These are phyloP conservation scores for Septoria linicola DNA, from an alignment of 2,329 filamentous ascomycete genomes.

Conservation along the genomic window DNA sequence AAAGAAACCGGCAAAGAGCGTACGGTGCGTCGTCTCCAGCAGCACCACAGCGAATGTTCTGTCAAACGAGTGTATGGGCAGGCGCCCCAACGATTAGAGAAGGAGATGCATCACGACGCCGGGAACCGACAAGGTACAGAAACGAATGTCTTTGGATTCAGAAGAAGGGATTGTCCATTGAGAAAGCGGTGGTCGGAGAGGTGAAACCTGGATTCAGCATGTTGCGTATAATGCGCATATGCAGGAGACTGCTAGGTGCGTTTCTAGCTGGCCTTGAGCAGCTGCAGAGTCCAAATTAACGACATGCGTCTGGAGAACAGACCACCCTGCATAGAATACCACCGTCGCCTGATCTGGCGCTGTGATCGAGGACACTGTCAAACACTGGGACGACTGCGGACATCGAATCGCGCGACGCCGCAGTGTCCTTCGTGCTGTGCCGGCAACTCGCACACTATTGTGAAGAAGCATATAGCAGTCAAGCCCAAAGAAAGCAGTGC, in stretches of 20 bases:
- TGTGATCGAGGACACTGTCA: background rate
- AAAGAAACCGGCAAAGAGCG: conserved; percentile 30
- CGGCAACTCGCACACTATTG: too few relatives aligned
- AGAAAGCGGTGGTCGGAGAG: conserved; percentile 28
- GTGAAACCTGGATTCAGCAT: conserved; percentile 27
- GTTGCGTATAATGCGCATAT: conserved; percentile 21
- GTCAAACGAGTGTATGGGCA: conserved; percentile 37
- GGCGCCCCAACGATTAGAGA: conserved; percentile 31
- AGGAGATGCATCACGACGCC: conserved; percentile 31
- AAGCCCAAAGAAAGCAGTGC: too few relatives aligned
- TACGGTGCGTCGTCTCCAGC: conserved; percentile 19
- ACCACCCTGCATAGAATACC: conserved; percentile 4
- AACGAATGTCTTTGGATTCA: conserved; percentile 23
- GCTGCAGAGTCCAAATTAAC: conserved; percentile 20
- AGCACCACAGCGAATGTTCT: conserved; percentile 17
- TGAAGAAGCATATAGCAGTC: too few relatives aligned
- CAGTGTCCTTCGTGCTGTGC: too few relatives aligned
- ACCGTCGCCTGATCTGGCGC: conserved; percentile 9
- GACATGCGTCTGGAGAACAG: conserved; percentile 12
- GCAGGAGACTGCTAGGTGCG: conserved; percentile 22
- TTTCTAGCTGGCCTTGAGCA: conserved; percentile 18
- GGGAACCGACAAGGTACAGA: conserved; percentile 26
- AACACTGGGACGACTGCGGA: too few relatives aligned
- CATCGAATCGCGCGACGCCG: too few relatives aligned
- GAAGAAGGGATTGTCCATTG: conserved; percentile 22